phyloP scores from a whole-genome alignment of 306 rosid species.

The Ceratonia siliqua region DNA sequence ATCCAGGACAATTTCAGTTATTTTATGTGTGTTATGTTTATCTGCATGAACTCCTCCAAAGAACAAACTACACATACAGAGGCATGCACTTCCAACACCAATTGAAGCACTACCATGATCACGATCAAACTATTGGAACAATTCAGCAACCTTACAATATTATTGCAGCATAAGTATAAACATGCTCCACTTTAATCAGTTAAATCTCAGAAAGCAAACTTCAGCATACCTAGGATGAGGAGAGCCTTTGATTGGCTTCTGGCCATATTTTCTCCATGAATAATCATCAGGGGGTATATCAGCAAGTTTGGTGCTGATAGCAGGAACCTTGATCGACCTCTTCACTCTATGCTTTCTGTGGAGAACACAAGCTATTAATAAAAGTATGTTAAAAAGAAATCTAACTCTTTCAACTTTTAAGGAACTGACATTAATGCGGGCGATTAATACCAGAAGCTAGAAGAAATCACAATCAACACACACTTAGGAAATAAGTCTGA shows the following conservation, averaged over 20 bases:
- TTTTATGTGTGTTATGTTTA: not conserved
- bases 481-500: constrained; percentile 32
- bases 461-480: constrained; percentile 9
- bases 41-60: constrained; percentile 3
- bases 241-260: constrained; percentile 99
- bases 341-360: constrained; percentile 91
- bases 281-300: constrained; percentile 99
- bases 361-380: constrained; percentile 8
- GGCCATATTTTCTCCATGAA: constrained; percentile 99
- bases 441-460: not conserved
- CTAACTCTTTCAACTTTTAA: not conserved
- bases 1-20: not conserved
- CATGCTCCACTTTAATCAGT: not conserved
- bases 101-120: not conserved
- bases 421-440: constrained; percentile 5
- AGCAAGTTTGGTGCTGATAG: constrained; percentile 95
- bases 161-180: constrained; percentile 3
- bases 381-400: not conserved
- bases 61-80: constrained; percentile 7
- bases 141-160: constrained; percentile 16
- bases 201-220: constrained; percentile 14
- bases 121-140: not conserved
- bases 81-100: not conserved
- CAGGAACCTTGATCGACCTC: constrained; percentile 94
- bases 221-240: constrained; percentile 90